Evolutionary conservation across 257 asterid species (phyloP), one percentile per base, ranked within the genome.

Genomic region (Salvia hispanica): DNA sequence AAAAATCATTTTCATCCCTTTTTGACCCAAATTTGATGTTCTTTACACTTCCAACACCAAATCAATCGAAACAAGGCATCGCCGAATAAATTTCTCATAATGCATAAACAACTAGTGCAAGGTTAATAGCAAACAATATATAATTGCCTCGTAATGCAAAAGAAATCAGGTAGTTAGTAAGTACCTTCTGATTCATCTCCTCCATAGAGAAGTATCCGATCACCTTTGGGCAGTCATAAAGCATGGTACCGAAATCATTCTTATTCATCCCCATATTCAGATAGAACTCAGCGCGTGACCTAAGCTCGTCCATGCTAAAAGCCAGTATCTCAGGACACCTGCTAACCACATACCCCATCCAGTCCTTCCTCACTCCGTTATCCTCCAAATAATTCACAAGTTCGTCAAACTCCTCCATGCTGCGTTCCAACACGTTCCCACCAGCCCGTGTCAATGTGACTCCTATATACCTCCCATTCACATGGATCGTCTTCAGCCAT

Each of bases 181-280:
- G 45, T 78, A 93, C 99, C 99, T 90, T 86, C 81, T 80, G 87
- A 72, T 83, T 84, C 99, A 90, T 93, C 87, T 93, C 95, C 67
- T 90, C 95, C 91, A 85, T 71, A 21, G 97, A 80, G 75, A 86
- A 81, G 77, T 71, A 84, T 48, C 99, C 99, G 33, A 93, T 72
- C 69, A 86, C 97, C 79, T 87, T 93, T 14, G 99, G 99, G 77
- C 78, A 90, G 66, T 93, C 97, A 36, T 82, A 93, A 48, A 90
- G 88, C 99, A 93, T 93, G 0, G 99, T 90, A 15, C 97, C 99
- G 53, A 93, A 93, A 77, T 93, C 97, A 53, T 84, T 86, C 75
- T 76, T 80, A 72, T 61, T 18, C 95, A 90, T 93, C 33, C 96
- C 97, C 92, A 88, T 83, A 64, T 70, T 80, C 76, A 84, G 56